A percentile compares a stretch with the other conserved stretches of the same genome.
Conservation (phyloP, 1,284 basidiomycete species). For the Chalciporus sp. region DNA sequence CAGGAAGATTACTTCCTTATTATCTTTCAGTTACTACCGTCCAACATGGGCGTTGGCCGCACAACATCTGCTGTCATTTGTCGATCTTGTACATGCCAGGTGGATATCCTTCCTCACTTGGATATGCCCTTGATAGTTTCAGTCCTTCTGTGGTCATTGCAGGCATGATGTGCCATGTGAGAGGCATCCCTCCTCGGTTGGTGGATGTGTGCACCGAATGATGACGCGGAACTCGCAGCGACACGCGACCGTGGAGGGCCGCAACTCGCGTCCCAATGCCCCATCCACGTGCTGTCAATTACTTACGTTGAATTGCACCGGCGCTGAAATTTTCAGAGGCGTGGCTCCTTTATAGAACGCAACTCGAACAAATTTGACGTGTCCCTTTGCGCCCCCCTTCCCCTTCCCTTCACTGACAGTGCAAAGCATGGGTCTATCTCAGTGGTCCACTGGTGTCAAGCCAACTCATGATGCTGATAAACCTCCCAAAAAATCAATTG, state of each 20-base stretch:
- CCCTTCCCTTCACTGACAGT: neutral
- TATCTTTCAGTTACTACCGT: neutral
- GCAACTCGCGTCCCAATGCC: neutral
- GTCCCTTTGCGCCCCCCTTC: neutral
- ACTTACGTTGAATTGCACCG: neutral
- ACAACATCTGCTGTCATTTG: neutral
- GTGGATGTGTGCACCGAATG: neutral
- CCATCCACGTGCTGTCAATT: neutral
- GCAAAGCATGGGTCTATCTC: neutral
- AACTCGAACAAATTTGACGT: neutral
- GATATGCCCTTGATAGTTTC: too few relatives aligned
- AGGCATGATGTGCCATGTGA: neutral
- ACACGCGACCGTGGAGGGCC: neutral
- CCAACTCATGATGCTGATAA: neutral
- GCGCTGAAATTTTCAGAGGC: neutral
- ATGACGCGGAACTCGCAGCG: too few relatives aligned
- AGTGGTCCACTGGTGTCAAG: neutral
- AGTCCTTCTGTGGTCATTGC: too few relatives aligned
- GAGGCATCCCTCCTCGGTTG: neutral
- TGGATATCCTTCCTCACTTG: too few relatives aligned
- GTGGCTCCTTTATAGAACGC: neutral
- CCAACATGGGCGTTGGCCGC: neutral
- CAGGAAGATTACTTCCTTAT: neutral
- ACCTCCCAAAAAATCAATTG: constrained; percentile 46
- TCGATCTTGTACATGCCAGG: neutral